These are phyloP conservation scores for Mycena epipterygia DNA, from an alignment of 768 basidiomycete species.

Conservation along the genomic window DNA sequence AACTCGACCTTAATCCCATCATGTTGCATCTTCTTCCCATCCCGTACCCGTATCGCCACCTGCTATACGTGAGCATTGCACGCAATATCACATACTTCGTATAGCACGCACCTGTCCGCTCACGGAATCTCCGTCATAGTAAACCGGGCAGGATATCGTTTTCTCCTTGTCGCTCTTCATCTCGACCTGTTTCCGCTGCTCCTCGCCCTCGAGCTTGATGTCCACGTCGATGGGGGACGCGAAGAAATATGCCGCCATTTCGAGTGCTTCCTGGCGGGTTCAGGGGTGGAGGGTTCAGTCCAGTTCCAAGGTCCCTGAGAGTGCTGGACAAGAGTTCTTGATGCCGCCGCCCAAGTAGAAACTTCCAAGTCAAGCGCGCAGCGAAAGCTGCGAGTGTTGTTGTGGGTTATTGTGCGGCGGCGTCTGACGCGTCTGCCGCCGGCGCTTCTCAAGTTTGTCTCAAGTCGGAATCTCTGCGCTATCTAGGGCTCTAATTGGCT, in stretches of 20 bases:
- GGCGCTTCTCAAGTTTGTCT: too few species aligned
- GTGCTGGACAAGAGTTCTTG: background rate
- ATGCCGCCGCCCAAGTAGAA: background rate
- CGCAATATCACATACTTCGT: background rate
- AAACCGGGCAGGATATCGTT: slow-evolving; percentile 88
- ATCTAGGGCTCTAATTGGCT: too few species aligned
- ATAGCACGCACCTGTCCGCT: slow-evolving; percentile 79
- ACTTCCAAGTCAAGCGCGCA: background rate
- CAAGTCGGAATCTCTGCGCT: too few species aligned
- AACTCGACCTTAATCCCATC: slow-evolving; percentile 99
- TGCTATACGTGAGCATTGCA: slow-evolving; percentile 45
- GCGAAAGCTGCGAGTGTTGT: too few species aligned
- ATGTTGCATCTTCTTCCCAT: slow-evolving; percentile 95
- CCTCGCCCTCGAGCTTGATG: slow-evolving; percentile 89
- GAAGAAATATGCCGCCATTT: slow-evolving; percentile 93
- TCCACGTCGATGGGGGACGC: slow-evolving; percentile 92
- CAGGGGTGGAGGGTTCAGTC: background rate
- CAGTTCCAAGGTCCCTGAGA: background rate
- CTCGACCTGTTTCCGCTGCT: slow-evolving; percentile 90
- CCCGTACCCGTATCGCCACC: slow-evolving; percentile 90
- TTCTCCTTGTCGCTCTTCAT: slow-evolving; percentile 93
- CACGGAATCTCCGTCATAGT: slow-evolving; percentile 96
- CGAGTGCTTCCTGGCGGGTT: background rate
- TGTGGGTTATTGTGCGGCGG: too few species aligned
- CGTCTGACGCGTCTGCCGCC: too few species aligned